Conservation (phyloP, 148 eudicot genomes). For the Persicaria tinctoria region DNA sequence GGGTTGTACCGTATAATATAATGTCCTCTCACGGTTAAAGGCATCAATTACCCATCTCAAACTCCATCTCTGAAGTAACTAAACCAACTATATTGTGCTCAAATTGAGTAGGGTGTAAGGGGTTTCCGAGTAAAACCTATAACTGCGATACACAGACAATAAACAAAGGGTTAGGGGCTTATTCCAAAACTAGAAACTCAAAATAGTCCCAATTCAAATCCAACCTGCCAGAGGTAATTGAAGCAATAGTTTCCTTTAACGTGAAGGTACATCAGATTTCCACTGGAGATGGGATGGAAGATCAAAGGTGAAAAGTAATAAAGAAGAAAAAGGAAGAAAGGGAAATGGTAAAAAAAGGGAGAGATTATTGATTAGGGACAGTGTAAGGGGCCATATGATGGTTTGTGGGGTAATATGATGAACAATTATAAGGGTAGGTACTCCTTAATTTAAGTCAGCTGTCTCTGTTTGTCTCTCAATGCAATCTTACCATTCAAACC, state of each 20-base stretch:
- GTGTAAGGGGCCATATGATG: constrained; percentile 9
- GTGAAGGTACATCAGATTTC: background rate
- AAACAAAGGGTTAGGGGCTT: no score
- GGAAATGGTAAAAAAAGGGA: background rate
- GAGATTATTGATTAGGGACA: constrained; percentile 11
- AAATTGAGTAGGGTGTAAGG: no score
- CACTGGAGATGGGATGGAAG: background rate
- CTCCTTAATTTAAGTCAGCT: constrained; percentile 9
- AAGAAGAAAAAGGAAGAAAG: background rate
- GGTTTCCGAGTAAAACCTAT: no score
- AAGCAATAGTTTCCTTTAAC: background rate
- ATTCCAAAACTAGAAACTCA: background rate
- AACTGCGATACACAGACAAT: no score
- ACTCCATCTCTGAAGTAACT: no score
- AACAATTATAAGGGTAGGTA: constrained; percentile 8
- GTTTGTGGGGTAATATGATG: constrained; percentile 8
- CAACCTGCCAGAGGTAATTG: background rate
- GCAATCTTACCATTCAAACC: background rate
- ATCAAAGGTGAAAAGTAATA: constrained; percentile 1
- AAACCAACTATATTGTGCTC: no score
- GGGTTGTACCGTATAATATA: no score
- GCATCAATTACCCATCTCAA: no score
- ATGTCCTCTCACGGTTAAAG: no score
- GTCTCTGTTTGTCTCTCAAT: constrained; percentile 8
- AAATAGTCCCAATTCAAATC: background rate